Base-by-base conservation (phyloP, 768 basidiomycete species). In the Naganishia kalamii region DNA sequence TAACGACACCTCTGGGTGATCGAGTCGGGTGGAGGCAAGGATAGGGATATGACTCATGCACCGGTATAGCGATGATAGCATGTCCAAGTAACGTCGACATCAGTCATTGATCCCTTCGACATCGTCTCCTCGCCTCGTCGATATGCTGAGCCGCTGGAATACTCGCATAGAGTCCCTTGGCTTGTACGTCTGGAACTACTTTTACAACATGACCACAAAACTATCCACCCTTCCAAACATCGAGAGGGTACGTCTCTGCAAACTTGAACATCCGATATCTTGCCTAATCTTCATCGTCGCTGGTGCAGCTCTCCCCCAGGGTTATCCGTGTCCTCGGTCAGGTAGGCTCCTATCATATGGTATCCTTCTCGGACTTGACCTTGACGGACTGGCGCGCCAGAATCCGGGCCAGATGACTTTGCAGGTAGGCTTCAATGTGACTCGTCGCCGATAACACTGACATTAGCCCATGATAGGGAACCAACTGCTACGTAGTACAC, bases 391-490 rank as follows among this genome's bases (percentile, higher is more conserved):
- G 27, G 4, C 35, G 27, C 13, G 41, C 13, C 63, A 65, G 64
- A 65, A 65, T 33, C 64, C 64, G 2, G 57, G 64, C 6, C 43
- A 44, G 33, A 65, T 65, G 64, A 65, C 64, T n/a, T 41, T 65
- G 43, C 62, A 63, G 44, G 60, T 61, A 48, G 19, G 60, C 3
- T 33, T 19, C 15, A 37, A 11, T 17, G 5, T 37, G 7, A 11
- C 4, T 27, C 32, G 4, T 35, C 5, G 2, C 21, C 35, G 5
- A 25, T 12, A 40, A 40, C n/a, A 13, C 60, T 61, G 44, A 61
- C 30, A 12, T 30, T 12, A 10, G 3, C 2, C n/a, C 13, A 21
- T 7, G 5, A n/a, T 25, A 52, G 50, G 64, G 64, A 6, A 65
- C 64, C 12, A 65, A 65, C n/a, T 65, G 64, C 33, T 65, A 65